Base-by-base conservation (phyloP, 345 rosid genomes). In the Syzygium aqueum region DNA sequence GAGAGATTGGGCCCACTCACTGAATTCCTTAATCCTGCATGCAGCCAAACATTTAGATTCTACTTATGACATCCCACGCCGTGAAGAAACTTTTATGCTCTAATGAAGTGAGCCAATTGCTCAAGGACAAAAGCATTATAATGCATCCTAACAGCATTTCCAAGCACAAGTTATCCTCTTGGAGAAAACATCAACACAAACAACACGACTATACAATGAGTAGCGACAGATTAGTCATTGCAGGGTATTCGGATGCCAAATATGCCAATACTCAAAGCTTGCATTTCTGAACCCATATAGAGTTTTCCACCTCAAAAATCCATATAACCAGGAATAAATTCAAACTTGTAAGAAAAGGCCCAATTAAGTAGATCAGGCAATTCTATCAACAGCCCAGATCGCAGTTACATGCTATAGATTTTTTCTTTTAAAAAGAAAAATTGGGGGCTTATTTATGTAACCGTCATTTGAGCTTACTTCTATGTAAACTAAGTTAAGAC, bases 1-100 rank as follows among this genome's bases (percentile, higher is more conserved):
- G 86, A 95, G 97, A 89, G 99, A 97, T 86, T 97, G 99, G 43
- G 98, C 97, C 99, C 99, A 97, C 92, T 97, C 99, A 92, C 91
- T 95, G 87, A 97, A 96, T 84, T 94, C 99, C 92, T 90, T 95
- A 89, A 97, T 94, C 93, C 99, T 97, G 97, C 91, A 93, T 23
- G 43, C 85, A 83, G 61, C 33, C 53, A 77, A 82, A 73, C 51
- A 73, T 73, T 61, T 56, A 37, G 53, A 59, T 56, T 56, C 27
- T 73, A 73, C 82, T 73, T 37, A 19, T 73, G 82, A 14, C 21
- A 73, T 37, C 27, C 82, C 49, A 37, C 49, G 21, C 4, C 9
- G 7, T 73, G 82, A 37, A 73, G 15, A 73, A 22, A 73, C 27
- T 73, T 5, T 10, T 73, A 73, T 73, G 25, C 82, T 73, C 82